phyloP scores from a whole-genome alignment of 345 rosid genomes.

The Moricandia arvensis region DNA sequence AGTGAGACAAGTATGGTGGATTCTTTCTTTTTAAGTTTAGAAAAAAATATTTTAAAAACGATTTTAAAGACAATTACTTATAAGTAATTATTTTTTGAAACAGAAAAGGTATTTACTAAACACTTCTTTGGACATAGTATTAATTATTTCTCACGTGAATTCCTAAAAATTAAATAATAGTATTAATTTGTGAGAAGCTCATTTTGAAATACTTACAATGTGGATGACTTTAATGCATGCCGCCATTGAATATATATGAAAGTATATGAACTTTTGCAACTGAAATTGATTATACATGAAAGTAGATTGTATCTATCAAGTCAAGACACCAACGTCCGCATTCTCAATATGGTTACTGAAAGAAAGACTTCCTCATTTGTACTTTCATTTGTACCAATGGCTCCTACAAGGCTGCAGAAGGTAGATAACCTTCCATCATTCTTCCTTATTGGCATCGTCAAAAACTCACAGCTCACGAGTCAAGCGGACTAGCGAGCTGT shows the following conservation, averaged over 20 bases:
- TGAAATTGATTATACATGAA: not conserved
- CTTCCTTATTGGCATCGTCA: not conserved
- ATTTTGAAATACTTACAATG: not conserved
- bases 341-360: not conserved
- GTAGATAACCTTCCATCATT: not conserved
- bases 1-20: too few relatives aligned
- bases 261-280: not conserved
- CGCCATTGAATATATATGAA: not conserved
- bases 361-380: not conserved
- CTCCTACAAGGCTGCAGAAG: not conserved
- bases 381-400: not conserved
- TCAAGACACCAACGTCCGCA: not conserved
- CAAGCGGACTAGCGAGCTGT: not conserved
- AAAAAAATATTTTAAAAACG: too few relatives aligned
- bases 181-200: not conserved
- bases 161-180: not conserved
- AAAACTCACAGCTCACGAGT: not conserved
- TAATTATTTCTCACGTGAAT: not conserved
- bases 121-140: not conserved
- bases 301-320: not conserved
- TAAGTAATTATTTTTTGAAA: not conserved
- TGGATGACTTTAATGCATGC: not conserved
- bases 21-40: too few relatives aligned
- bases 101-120: not conserved
- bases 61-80: too few relatives aligned